These are phyloP conservation scores for Hypoxylon rickii DNA, from an alignment of 495 filamentous ascomycete species.

Conservation along the genomic window DNA sequence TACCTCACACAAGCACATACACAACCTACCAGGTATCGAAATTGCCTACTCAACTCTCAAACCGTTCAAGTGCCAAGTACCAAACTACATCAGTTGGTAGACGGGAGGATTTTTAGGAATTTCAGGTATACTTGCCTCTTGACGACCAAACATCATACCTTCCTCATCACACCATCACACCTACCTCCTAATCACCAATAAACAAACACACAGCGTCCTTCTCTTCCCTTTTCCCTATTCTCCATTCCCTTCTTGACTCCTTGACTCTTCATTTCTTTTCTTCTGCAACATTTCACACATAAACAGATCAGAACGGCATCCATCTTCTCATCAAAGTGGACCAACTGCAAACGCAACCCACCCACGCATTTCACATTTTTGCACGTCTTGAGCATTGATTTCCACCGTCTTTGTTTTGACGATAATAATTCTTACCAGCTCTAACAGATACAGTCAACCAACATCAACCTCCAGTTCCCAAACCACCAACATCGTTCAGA, in stretches of 20 bases:
- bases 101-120: no score
- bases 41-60: conserved; percentile 25
- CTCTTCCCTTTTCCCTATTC: neutral
- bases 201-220: conserved; percentile 12
- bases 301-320: conserved; percentile 27
- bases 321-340: conserved; percentile 30
- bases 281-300: conserved; percentile 23
- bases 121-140: conserved; percentile 19
- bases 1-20: conserved; percentile 31
- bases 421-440: conserved; percentile 37
- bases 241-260: conserved; percentile 11
- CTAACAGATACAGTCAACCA: conserved; percentile 19
- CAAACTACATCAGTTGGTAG: no score
- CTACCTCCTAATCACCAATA: conserved; percentile 14
- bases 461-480: conserved; percentile 2
- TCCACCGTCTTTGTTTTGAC: conserved; percentile 26
- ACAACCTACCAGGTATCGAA: conserved; percentile 4
- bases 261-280: conserved; percentile 10
- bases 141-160: no score
- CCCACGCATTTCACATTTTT: conserved; percentile 35
- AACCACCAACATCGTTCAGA: conserved; percentile 29
- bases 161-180: no score
- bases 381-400: conserved; percentile 41
- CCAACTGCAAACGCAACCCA: conserved; percentile 23
- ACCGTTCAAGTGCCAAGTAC: no score